Percentiles rank a stretch among this genome's conserved stretches.
These are phyloP conservation scores for Favolaschia claudopus DNA, from an alignment of 768 basidiomycete species.

Conservation along the genomic window DNA sequence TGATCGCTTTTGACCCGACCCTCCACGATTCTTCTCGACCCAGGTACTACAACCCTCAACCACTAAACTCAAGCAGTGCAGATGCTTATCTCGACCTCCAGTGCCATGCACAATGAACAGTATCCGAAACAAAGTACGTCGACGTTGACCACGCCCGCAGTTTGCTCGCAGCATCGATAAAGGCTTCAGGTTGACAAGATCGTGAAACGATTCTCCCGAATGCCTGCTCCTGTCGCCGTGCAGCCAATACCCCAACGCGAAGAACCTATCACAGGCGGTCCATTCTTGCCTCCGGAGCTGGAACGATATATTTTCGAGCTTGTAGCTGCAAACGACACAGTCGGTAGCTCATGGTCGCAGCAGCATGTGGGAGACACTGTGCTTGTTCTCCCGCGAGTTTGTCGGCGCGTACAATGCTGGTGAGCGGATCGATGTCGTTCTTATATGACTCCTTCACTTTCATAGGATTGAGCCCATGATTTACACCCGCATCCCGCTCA, in stretches of 20 bases:
- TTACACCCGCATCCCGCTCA: conserved; percentile 46
- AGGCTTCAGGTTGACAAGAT: not conserved
- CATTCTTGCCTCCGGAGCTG: conserved; percentile 17
- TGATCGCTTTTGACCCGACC: too few relatives aligned
- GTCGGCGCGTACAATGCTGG: conserved; percentile 12
- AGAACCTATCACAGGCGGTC: conserved; percentile 12
- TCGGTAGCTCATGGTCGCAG: not conserved
- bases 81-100: too few relatives aligned
- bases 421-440: not conserved
- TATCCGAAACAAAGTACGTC: not conserved
- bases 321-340: not conserved
- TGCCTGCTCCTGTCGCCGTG: not conserved
- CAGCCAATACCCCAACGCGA: not conserved
- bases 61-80: too few relatives aligned
- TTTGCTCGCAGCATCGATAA: too few relatives aligned
- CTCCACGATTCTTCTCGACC: too few relatives aligned
- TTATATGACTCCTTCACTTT: not conserved
- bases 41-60: too few relatives aligned
- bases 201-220: not conserved
- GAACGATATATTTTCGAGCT: conserved; percentile 23
- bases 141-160: too few relatives aligned
- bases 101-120: conserved; percentile 13
- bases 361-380: conserved; percentile 14
- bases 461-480: conserved; percentile 48
- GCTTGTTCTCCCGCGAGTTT: conserved; percentile 10